Evolutionary conservation across 140 eudicot genomes (phyloP).

Genomic region (Erigeron philadelphicus): DNA sequence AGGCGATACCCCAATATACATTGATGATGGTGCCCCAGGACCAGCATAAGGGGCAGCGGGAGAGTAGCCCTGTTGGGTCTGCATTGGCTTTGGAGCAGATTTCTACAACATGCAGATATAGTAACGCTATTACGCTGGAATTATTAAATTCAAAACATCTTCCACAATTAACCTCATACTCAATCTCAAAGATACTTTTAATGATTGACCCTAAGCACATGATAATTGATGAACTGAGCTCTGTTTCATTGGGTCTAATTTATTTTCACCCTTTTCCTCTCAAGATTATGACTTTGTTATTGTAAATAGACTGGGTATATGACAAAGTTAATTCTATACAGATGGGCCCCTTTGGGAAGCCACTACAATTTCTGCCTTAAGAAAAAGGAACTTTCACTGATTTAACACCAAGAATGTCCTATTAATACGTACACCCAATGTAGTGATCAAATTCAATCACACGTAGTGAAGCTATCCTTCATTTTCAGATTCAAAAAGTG

Average conservation of each 20-base stretch:
- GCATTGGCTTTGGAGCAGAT: conserved; percentile 70
- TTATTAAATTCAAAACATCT: not conserved
- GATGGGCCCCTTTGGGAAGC: no score
- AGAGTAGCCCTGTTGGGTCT: conserved; percentile 58
- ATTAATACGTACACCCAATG: not conserved
- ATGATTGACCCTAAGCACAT: no score
- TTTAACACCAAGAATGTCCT: not conserved
- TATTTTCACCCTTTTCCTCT: no score
- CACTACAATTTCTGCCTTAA: not conserved
- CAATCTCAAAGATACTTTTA: not conserved
- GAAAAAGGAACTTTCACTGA: not conserved
- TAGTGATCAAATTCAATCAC: not conserved
- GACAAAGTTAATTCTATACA: no score
- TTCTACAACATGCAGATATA: conserved; percentile 41
- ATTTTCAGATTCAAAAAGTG: not conserved
- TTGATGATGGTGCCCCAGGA: conserved; percentile 72
- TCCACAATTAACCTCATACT: not conserved
- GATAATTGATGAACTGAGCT: no score
- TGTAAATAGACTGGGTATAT: no score
- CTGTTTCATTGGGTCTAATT: no score
- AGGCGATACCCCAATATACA: conserved; percentile 73
- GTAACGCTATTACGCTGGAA: not conserved
- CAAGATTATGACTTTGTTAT: no score
- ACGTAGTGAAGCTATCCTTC: not conserved
- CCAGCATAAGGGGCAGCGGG: conserved; percentile 52